These are phyloP conservation scores for Hymenoscyphus occultus DNA, from an alignment of 2,329 filamentous ascomycete genomes.

Conservation along the genomic window DNA sequence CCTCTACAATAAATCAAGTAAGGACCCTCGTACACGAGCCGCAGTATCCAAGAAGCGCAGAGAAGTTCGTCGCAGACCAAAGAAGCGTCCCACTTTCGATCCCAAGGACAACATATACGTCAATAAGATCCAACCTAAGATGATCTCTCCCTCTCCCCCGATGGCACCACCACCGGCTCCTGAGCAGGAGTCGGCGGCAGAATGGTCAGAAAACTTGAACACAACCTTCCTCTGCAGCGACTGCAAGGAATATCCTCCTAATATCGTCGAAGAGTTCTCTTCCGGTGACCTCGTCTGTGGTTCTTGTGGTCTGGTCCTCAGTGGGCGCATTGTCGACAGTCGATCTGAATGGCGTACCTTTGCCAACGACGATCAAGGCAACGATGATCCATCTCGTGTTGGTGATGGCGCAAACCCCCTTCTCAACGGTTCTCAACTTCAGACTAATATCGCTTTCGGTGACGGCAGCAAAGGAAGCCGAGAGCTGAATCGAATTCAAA, in stretches of 20 bases:
- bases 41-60: slow-evolving; percentile 35
- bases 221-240: slow-evolving; percentile 83
- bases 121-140: slow-evolving; percentile 39
- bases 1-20: slow-evolving; percentile 40
- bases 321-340: slow-evolving; percentile 88
- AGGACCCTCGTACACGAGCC: slow-evolving; percentile 31
- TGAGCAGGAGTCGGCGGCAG: slow-evolving; percentile 24
- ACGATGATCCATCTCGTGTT: slow-evolving; percentile 96
- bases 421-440: slow-evolving; percentile 83
- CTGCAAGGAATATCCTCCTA: slow-evolving; percentile 88
- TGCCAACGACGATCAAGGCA: slow-evolving; percentile 94
- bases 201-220: slow-evolving; percentile 70
- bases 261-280: slow-evolving; percentile 88
- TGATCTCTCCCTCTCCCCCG: slow-evolving; percentile 43
- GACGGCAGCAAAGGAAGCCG: slow-evolving; percentile 68
- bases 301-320: slow-evolving; percentile 86
- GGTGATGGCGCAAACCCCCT: slow-evolving; percentile 90
- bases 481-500: slow-evolving; percentile 80
- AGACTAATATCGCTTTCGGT: slow-evolving; percentile 82
- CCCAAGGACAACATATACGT: slow-evolving; percentile 44
- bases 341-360: slow-evolving; percentile 99
- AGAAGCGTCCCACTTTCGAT: slow-evolving; percentile 42
- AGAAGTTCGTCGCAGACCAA: slow-evolving; percentile 38
- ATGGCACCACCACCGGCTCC: slow-evolving; percentile 18
- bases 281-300: slow-evolving; percentile 90